Base-by-base conservation (phyloP, 2,329 filamentous ascomycete species). In the Pyricularia grisea region DNA sequence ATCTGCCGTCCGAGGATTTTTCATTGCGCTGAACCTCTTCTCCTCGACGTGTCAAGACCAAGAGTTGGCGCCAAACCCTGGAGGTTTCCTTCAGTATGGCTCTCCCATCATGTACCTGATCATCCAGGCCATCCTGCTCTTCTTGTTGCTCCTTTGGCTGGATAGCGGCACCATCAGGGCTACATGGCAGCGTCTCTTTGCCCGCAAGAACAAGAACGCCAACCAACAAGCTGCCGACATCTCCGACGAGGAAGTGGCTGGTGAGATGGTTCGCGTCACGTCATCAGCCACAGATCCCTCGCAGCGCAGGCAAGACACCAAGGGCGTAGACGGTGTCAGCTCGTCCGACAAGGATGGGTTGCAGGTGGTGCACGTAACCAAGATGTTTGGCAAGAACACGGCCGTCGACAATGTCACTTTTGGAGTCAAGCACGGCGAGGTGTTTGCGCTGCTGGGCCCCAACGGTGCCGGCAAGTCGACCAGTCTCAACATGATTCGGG, bases 381-480 rank as follows among this genome's bases (percentile, higher is more conserved):
- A 97, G 78, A 84, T 86, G 0, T 97, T 97, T 73, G 87, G 88
- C 17, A 84, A 84, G 71, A 90, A 90, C 73, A 88, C 89, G 0
- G 94, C 92, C 3, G 93, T 97, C n/a, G 90, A 97, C 73, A 92
- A 97, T 74, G 87, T 96, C 61, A 92, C 90, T 0, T 97, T 97
- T 74, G 90, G 90, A 23, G 90, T 97, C 36, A 86, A 87, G 20
- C 88, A 87, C 66, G 90, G 92, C 67, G 91, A 97, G 76, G 91
- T 97, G 0, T 97, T 97, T 78, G 93, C 93, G 0, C 84, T 97
- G 0, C 85, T 98, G 0, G 94, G 94, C 0, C 93, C 94, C 20
- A 97, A 97, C 75, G 93, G 94, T 28, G 94, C 94, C 1, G 94
- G 94, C 69, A 97, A 97, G 75, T 93, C 90, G 0, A 97, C 93